phyloP scores from a whole-genome alignment of 2,329 filamentous ascomycete genomes.

The Fusarium buxicola region DNA sequence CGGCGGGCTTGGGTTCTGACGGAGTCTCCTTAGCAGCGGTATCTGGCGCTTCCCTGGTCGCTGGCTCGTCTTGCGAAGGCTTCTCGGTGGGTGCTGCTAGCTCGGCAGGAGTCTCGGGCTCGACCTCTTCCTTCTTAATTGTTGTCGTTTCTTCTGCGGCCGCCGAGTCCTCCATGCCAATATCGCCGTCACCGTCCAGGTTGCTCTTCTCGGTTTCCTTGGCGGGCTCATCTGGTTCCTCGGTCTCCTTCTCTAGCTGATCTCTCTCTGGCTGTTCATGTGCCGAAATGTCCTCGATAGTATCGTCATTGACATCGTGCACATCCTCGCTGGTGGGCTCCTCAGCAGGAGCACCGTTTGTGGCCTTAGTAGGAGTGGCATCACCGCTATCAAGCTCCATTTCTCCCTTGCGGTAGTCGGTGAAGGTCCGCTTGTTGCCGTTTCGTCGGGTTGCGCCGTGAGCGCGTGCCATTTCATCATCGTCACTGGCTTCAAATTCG shows the following conservation, averaged over 20 bases:
- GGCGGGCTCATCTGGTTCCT: slow-evolving; percentile 20
- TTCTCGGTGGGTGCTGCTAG: slow-evolving; percentile 30
- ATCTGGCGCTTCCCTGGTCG: slow-evolving; percentile 19
- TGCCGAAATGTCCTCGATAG: slow-evolving; percentile 58
- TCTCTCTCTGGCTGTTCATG: slow-evolving; percentile 46
- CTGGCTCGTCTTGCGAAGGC: slow-evolving; percentile 28
- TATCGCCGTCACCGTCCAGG: slow-evolving; percentile 62
- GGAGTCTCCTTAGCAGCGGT: slow-evolving; percentile 26
- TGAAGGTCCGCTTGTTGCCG: slow-evolving; percentile 63
- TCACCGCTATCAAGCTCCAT: slow-evolving; percentile 54
- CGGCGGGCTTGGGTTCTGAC: slow-evolving; percentile 31
- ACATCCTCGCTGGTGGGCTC: slow-evolving; percentile 47
- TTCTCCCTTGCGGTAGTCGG: slow-evolving; percentile 61
- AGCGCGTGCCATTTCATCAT: slow-evolving; percentile 80
- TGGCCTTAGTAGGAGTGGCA: slow-evolving; percentile 53
- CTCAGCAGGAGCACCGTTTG: slow-evolving; percentile 47
- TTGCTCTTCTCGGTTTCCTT: slow-evolving; percentile 42
- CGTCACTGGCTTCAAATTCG: slow-evolving; percentile 89
- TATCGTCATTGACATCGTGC: slow-evolving; percentile 55
- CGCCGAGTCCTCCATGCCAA: slow-evolving; percentile 60
- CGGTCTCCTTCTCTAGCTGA: slow-evolving; percentile 38
- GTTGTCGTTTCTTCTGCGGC: slow-evolving; percentile 40
- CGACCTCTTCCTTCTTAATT: slow-evolving; percentile 43
- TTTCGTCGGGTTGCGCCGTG: slow-evolving; percentile 75
- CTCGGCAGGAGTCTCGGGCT: slow-evolving; percentile 35